A percentile compares a stretch with the other conserved stretches of the same genome.
Conservation (phyloP, 2,329 filamentous ascomycete genomes). For the Aspergillus tubingensis region DNA sequence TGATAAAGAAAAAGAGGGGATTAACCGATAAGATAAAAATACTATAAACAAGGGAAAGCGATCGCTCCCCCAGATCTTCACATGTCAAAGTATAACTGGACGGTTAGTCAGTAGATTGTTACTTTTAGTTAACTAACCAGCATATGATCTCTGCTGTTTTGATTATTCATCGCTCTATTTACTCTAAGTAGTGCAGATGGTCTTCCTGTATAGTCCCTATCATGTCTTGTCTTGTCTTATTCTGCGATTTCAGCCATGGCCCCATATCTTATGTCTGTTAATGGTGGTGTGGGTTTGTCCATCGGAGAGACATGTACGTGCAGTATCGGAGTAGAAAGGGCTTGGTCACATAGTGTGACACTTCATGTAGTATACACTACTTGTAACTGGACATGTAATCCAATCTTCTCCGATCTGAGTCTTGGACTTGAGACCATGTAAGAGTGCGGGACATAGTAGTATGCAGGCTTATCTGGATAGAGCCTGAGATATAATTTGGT, state of each 20-base stretch:
- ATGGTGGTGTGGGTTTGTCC: neutral
- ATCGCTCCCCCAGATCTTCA: constrained; percentile 8
- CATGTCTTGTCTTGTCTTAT: no score
- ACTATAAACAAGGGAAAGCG: neutral
- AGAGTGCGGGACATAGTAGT: no score
- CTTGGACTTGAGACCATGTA: no score
- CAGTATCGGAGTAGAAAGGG: neutral
- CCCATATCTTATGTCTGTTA: neutral
- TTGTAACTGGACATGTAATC: neutral
- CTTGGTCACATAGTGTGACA: neutral
- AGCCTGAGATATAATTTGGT: no score
- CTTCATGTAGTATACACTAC: neutral
- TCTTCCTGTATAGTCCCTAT: no score
- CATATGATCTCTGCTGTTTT: constrained; percentile 8
- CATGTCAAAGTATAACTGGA: constrained; percentile 6
- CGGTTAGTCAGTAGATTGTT: neutral
- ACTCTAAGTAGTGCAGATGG: no score
- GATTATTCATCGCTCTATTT: neutral
- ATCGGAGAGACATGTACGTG: neutral
- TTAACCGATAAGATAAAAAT: neutral
- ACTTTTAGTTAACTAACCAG: neutral
- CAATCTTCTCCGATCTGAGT: neutral
- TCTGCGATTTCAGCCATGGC: no score
- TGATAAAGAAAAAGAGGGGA: neutral
- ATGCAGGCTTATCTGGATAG: no score